These are phyloP conservation scores for Colletotrichum navitas DNA, from an alignment of 2,329 filamentous ascomycete genomes.

Conservation along the genomic window DNA sequence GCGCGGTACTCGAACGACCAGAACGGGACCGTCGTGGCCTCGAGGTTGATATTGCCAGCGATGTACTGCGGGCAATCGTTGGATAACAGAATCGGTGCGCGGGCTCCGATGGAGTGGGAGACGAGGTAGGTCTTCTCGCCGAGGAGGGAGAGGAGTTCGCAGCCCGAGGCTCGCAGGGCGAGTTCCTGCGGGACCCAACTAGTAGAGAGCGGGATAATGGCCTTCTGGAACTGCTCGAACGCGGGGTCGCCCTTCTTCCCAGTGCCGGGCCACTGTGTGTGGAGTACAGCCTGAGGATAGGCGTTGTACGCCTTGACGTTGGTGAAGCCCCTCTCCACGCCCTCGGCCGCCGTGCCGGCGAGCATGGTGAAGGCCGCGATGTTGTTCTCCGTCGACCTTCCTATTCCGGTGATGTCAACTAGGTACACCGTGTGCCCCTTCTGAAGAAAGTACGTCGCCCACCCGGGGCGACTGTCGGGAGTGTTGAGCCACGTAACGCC, in stretches of 20 bases:
- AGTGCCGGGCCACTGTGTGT: constrained; percentile 56
- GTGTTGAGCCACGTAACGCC: constrained; percentile 55
- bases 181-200: constrained; percentile 48
- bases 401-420: constrained; percentile 57
- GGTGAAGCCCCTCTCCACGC: constrained; percentile 51
- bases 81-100: constrained; percentile 43
- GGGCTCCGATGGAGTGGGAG: constrained; percentile 49
- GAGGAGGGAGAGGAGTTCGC: constrained; percentile 48
- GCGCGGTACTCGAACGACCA: constrained; percentile 44
- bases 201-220: constrained; percentile 47
- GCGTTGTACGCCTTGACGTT: constrained; percentile 44
- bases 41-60: constrained; percentile 47
- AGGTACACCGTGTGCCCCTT: constrained; percentile 59
- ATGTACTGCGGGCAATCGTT: constrained; percentile 48
- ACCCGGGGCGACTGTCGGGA: constrained; percentile 60
- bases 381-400: constrained; percentile 51
- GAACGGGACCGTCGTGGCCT: constrained; percentile 48
- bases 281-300: constrained; percentile 47
- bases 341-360: constrained; percentile 33
- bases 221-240: constrained; percentile 49
- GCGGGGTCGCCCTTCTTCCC: constrained; percentile 46
- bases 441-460: constrained; percentile 59
- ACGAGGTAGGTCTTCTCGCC: constrained; percentile 48
- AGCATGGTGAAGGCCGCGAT: constrained; percentile 43
- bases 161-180: constrained; percentile 48